phyloP scores from a whole-genome alignment of 345 rosid genomes.

The Syzygium aqueum region DNA sequence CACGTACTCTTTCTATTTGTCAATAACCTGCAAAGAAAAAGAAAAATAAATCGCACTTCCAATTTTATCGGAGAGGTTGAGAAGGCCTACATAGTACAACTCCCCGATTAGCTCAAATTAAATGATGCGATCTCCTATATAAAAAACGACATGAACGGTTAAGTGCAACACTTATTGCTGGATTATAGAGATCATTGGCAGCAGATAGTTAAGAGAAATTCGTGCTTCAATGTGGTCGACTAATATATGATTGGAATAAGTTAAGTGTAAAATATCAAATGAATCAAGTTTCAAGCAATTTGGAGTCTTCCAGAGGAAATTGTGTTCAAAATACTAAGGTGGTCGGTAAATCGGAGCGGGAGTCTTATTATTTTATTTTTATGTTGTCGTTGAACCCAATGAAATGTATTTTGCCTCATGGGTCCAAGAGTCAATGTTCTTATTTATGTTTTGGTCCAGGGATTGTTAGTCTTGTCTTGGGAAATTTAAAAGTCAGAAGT shows the following conservation, averaged over 20 bases:
- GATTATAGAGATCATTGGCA: no score
- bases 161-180: background rate
- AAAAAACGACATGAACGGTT: background rate
- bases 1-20: background rate
- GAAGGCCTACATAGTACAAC: background rate
- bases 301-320: background rate
- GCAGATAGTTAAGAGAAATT: background rate
- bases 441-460: background rate
- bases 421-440: no score
- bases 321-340: background rate
- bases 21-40: background rate
- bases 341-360: background rate
- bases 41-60: background rate
- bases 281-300: background rate
- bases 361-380: no score
- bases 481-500: no score
- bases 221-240: background rate
- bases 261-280: background rate
- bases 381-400: background rate
- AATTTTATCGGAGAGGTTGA: background rate
- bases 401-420: no score
- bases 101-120: background rate
- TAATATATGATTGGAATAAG: background rate
- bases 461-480: no score
- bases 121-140: background rate